Evolutionary conservation across 768 basidiomycete species (phyloP), one percentile per base, ranked within the genome.

Genomic region (Cystofilobasidium ferigula): DNA sequence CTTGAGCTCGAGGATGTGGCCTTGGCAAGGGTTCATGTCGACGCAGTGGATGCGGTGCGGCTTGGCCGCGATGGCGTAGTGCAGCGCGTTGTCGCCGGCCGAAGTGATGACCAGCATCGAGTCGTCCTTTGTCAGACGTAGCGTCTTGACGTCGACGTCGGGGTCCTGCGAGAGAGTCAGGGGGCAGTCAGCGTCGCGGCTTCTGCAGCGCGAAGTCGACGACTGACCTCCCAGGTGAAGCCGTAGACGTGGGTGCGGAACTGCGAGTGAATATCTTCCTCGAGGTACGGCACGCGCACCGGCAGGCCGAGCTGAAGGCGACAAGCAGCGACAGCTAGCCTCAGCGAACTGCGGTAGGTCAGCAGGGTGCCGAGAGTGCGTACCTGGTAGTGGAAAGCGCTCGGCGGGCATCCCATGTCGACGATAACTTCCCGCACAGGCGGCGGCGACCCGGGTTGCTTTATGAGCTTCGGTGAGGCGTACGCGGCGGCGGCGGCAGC

Each of bases 121-220:
- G 75, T 89, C 87, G 16, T 84, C 79, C 40, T 76, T 74, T 24
- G 81, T 80, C 64, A 88, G 74, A 20, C 83, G 72, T 7, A 89
- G 77, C 70, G 82, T 79, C 69, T 80, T 79, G 80, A 88, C 82
- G 72, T 89, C 87, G 69, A 83, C 85, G 8, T 80, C 80, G 0
- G 87, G 87, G 72, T 88, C 87, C 74, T 89, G 87, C 78, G 78
- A 79, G 1, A n/a, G n/a, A n/a, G n/a, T n/a, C n/a, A n/a, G n/a
- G n/a, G n/a, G n/a, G n/a, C n/a, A n/a, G n/a, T 73, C 73, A 45
- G 68, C 59, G 24, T 20, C 53, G 48, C 20, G 42, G 26, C 26
- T 62, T 34, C 22, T 14, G 26, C 60, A 3, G 13, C 14, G 14
- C 14, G 28, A 34, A 26, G 62, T n/a, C 6, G 42, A 56, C 20